Evolutionary conservation across 129 eudicot species (phyloP).

Genomic region (Artemisia argyi): DNA sequence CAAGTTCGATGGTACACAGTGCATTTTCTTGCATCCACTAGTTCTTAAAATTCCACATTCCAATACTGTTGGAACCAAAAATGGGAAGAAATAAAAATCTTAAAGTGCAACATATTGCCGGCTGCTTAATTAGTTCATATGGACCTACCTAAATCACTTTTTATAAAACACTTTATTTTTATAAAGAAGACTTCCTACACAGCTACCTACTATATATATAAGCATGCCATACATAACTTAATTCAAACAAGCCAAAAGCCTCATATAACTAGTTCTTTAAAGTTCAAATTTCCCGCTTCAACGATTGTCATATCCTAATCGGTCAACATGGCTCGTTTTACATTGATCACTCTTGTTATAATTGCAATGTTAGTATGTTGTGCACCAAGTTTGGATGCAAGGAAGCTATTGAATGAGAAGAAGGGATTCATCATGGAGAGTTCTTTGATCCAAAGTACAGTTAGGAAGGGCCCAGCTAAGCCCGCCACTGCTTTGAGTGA

Average conservation of each 20-base stretch:
- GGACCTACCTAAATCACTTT: conserved; percentile 36
- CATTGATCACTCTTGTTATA: background rate
- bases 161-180: conserved; percentile 31
- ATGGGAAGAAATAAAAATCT: conserved; percentile 1
- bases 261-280: conserved; percentile 16
- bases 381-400: conserved; percentile 40
- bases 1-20: conserved; percentile 8
- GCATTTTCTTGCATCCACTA: conserved; percentile 21
- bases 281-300: background rate
- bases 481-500: conserved; percentile 24
- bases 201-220: conserved; percentile 28
- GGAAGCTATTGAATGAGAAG: conserved; percentile 37
- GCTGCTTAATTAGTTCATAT: conserved; percentile 54
- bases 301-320: background rate
- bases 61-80: conserved; percentile 18
- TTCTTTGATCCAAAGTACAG: conserved; percentile 18
- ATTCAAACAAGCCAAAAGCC: conserved; percentile 28
- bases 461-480: conserved; percentile 16
- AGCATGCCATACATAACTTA: conserved; percentile 23
- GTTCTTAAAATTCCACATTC: conserved; percentile 13
- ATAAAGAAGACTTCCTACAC: conserved; percentile 6
- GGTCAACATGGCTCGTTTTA: conserved; percentile 45
- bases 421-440: conserved; percentile 17
- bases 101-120: conserved; percentile 29
- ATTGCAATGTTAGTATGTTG: conserved; percentile 32